Base-by-base conservation (phyloP, 306 rosid genomes). In the Mimosa bimucronata region DNA sequence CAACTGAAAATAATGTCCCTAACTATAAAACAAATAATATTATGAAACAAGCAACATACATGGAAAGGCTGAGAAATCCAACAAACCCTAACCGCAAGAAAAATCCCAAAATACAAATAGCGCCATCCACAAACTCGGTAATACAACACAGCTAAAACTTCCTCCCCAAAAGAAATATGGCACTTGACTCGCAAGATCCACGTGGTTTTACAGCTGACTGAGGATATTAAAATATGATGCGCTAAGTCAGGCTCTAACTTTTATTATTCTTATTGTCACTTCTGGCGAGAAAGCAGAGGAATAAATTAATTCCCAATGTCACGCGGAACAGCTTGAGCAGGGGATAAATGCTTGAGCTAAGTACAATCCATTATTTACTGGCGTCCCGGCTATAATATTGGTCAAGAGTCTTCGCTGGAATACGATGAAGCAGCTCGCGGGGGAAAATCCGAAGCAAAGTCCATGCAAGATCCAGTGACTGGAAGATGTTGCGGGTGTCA, bases 341-440 rank as follows among this genome's bases (percentile, higher is more conserved):
- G 80, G 19, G 74, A 75, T 70, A 57, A 41, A 67, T 82, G 81
- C n/a, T 71, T 19, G 65, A 67, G 73, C 77, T 57, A 73, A 55
- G 57, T 72, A 62, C 28, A 28, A 53, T 46, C 70, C 82, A 83
- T 91, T 84, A 94, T 77, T 95, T 90, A 50, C 88, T 71, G 15
- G 98, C 87, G 60, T 96, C 99, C 74, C 98, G 91, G 88, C 85
- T 93, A 90, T 96, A 96, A 84, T 57, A 96, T 84, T 31, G 94
- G 62, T 96, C 94, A 50, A 96, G 98, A 40, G 96, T 93, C 87
- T 96, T 96, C 13, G 94, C 93, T 0, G 99, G 99, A 29, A 96
- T 96, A 87, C 98, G 98, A 76, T 93, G 99, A 85, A 96, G 97
- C 77, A 96, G 99, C 90, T 96, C 99, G 0, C 98, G 99, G 12